Conservation (phyloP, 495 filamentous ascomycete genomes). For the Penicillium bovifimosum region DNA sequence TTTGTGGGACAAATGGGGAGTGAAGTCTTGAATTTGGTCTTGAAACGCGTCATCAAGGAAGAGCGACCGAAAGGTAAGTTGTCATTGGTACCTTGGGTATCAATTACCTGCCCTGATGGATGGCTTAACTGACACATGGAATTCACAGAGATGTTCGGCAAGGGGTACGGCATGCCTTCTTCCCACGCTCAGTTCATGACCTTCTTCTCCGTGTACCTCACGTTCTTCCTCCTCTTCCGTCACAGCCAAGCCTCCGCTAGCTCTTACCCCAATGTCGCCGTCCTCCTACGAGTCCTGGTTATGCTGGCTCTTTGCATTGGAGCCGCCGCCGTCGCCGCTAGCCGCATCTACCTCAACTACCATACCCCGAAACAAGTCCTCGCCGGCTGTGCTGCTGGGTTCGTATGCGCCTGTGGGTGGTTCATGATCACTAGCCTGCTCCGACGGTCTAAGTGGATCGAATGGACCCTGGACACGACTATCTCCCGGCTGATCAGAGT, state of each 20-base stretch:
- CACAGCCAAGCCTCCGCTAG: conserved; percentile 55
- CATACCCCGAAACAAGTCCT: conserved; percentile 86
- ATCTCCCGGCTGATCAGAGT: conserved; percentile 60
- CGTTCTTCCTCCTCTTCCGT: conserved; percentile 74
- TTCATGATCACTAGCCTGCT: conserved; percentile 62
- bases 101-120: not conserved
- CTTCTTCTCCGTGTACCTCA: conserved; percentile 79
- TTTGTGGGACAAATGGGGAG: conserved; percentile 88
- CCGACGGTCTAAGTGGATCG: conserved; percentile 57
- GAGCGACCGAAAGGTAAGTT: conserved; percentile 70
- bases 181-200: conserved; percentile 92
- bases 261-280: conserved; percentile 43
- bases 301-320: conserved; percentile 50
- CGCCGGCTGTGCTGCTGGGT: conserved; percentile 68
- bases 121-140: not conserved
- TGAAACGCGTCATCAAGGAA: conserved; percentile 89
- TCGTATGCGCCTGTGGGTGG: conserved; percentile 69
- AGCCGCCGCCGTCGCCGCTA: conserved; percentile 68
- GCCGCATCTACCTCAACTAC: conserved; percentile 86
- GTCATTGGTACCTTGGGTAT: not conserved
- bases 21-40: conserved; percentile 84
- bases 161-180: conserved; percentile 98
- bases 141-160: conserved; percentile 65
- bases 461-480: conserved; percentile 66
- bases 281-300: conserved; percentile 52